These are phyloP conservation scores for Nicotiana attenuata DNA, from an alignment of 257 asterid genomes.

Conservation along the genomic window DNA sequence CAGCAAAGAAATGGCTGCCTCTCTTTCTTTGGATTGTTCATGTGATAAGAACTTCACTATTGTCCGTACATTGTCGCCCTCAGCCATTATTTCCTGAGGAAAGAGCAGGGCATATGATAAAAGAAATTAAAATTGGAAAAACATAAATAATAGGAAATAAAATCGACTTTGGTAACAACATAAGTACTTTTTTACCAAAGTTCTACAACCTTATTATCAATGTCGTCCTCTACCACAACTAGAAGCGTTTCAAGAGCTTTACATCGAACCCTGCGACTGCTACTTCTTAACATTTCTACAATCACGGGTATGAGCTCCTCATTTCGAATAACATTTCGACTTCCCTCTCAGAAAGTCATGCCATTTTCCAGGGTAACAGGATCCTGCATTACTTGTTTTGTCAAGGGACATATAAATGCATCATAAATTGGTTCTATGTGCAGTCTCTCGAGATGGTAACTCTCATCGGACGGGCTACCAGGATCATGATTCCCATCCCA, in stretches of 20 bases:
- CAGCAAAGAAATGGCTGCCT: constrained; percentile 80
- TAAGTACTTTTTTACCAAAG: constrained; percentile 1
- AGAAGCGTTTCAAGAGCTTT: constrained; percentile 81
- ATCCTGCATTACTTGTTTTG: constrained; percentile 89
- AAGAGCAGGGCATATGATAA: background rate
- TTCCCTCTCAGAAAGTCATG: constrained; percentile 75
- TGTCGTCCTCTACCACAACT: constrained; percentile 73
- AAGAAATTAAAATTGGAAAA: background rate
- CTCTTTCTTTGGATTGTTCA: constrained; percentile 81
- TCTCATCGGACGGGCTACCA: constrained; percentile 71
- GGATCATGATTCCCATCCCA: constrained; percentile 59
- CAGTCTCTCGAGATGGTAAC: constrained; percentile 65
- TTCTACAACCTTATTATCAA: constrained; percentile 80
- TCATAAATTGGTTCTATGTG: constrained; percentile 82
- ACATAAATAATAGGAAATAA: background rate
- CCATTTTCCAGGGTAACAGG: constrained; percentile 89
- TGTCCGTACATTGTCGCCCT: constrained; percentile 85
- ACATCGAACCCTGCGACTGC: constrained; percentile 66
- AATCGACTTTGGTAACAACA: constrained; percentile 1
- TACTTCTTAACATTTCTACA: constrained; percentile 60
- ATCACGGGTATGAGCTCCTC: constrained; percentile 80
- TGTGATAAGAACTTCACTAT: constrained; percentile 70
- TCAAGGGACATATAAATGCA: constrained; percentile 75
- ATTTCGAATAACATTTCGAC: constrained; percentile 60
- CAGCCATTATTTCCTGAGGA: constrained; percentile 80